A percentile compares a stretch with the other conserved stretches of the same genome.
Conservation (phyloP, 306 rosid genomes). For the barrel medic (Medicago truncatula) region DNA sequence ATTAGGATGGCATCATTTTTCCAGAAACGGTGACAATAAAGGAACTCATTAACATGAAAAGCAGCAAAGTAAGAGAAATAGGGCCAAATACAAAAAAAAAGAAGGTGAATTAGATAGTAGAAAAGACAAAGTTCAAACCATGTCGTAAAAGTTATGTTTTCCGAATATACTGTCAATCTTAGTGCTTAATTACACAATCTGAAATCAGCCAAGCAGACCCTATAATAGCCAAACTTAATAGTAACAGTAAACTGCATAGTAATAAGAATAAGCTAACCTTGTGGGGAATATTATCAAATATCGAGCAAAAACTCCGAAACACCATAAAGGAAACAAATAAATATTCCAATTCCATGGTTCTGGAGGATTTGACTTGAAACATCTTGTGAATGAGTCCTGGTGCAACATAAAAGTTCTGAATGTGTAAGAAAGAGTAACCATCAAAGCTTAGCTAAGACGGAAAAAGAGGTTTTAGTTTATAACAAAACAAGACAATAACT, state of each 20-base stretch:
- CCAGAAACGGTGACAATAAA: slow-evolving; percentile 27
- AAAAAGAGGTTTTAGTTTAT: slow-evolving; percentile 1
- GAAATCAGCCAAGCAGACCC: slow-evolving; percentile 5
- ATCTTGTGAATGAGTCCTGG: slow-evolving; percentile 91
- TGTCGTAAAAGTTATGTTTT: slow-evolving; percentile 17
- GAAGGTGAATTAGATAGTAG: neutral
- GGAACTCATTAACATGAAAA: slow-evolving; percentile 31
- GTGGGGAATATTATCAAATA: slow-evolving; percentile 80
- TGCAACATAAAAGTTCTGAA: slow-evolving; percentile 36
- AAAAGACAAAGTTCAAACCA: slow-evolving; percentile 24
- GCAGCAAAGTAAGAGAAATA: slow-evolving; percentile 27
- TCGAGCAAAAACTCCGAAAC: slow-evolving; percentile 87
- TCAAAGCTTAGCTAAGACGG: slow-evolving; percentile 22
- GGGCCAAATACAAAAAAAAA: neutral
- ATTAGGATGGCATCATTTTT: slow-evolving; percentile 29
- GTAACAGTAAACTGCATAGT: slow-evolving; percentile 1
- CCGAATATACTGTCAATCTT: slow-evolving; percentile 27
- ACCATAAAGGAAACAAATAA: slow-evolving; percentile 95
- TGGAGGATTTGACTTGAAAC: slow-evolving; percentile 96
- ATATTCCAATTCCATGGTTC: slow-evolving; percentile 99
- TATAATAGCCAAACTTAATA: slow-evolving; percentile 11
- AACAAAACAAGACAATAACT: slow-evolving; percentile 2
- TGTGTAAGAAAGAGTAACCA: slow-evolving; percentile 38
- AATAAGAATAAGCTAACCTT: slow-evolving; percentile 61
- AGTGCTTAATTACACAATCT: slow-evolving; percentile 9